Conservation (phyloP, 2,329 filamentous ascomycete genomes). For the Fusarium tanahbumbuense region DNA sequence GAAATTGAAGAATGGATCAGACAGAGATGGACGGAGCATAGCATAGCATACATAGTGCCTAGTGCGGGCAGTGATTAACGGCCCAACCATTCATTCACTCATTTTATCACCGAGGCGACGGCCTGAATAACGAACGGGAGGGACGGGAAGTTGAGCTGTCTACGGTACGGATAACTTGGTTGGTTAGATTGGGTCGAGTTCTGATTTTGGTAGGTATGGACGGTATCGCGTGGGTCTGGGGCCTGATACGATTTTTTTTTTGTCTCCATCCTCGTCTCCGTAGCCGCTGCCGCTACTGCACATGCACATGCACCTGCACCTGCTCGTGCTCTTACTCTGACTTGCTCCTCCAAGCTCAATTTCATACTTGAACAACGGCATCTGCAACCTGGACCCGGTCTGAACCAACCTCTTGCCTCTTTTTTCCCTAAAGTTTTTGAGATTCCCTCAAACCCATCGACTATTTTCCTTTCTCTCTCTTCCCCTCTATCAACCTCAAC, state of each 20-base stretch:
- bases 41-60: background rate
- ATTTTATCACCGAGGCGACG: constrained; percentile 48
- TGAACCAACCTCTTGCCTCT: constrained; percentile 27
- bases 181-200: constrained; percentile 3
- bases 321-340: background rate
- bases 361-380: constrained; percentile 32
- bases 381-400: constrained; percentile 27
- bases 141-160: background rate
- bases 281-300: constrained; percentile 37
- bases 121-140: constrained; percentile 28
- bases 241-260: constrained; percentile 42
- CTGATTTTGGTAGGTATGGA: constrained; percentile 9
- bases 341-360: constrained; percentile 4
- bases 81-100: constrained; percentile 46
- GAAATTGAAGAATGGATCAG: background rate
- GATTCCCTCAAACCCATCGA: constrained; percentile 20
- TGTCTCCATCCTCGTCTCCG: constrained; percentile 14
- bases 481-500: constrained; percentile 23
- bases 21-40: background rate
- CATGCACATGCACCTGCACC: constrained; percentile 14
- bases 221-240: constrained; percentile 11
- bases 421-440: constrained; percentile 15
- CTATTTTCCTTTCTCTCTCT: constrained; percentile 10
- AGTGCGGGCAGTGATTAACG: constrained; percentile 13
- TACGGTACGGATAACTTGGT: background rate